These are phyloP conservation scores for Striga hermonthica DNA, from an alignment of 305 asterid genomes.

Conservation along the genomic window DNA sequence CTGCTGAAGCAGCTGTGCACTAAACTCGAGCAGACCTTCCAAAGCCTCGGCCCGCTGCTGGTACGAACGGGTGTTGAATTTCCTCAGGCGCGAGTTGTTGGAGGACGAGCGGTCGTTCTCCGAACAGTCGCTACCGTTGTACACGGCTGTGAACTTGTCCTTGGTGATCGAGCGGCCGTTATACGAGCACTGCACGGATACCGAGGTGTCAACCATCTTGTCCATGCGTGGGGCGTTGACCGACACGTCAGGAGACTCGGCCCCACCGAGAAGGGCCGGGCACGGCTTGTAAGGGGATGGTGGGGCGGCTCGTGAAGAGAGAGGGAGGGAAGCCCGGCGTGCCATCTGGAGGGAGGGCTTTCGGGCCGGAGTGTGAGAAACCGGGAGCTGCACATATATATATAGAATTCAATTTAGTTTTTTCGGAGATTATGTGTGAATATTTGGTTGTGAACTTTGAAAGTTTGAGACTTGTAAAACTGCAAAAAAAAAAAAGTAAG, in stretches of 20 bases:
- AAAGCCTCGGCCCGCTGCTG: constrained; percentile 94
- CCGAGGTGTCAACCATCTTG: constrained; percentile 78
- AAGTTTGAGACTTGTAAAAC: too few relatives aligned
- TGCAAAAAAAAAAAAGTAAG: too few relatives aligned
- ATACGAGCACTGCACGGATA: constrained; percentile 58
- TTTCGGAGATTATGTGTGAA: too few relatives aligned
- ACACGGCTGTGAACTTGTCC: constrained; percentile 74
- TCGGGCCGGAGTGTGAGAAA: constrained; percentile 66
- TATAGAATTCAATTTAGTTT: too few relatives aligned
- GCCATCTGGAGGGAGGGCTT: constrained; percentile 44
- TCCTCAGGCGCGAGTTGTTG: constrained; percentile 57
- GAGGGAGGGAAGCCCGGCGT: constrained; percentile 83
- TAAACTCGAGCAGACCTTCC: constrained; percentile 93
- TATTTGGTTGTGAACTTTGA: too few relatives aligned
- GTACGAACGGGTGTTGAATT: constrained; percentile 76
- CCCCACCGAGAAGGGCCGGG: constrained; percentile 39
- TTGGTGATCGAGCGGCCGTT: constrained; percentile 55
- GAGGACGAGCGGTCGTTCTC: constrained; percentile 57
- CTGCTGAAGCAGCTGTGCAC: constrained; percentile 84
- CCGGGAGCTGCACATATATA: constrained; percentile 64
- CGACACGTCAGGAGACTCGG: constrained; percentile 69
- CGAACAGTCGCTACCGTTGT: constrained; percentile 68
- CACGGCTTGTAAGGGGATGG: constrained; percentile 40
- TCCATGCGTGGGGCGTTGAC: constrained; percentile 90
- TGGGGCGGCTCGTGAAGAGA: constrained; percentile 31